These are phyloP conservation scores for Neurospora cerealis DNA, from an alignment of 495 filamentous ascomycete genomes.

Conservation along the genomic window DNA sequence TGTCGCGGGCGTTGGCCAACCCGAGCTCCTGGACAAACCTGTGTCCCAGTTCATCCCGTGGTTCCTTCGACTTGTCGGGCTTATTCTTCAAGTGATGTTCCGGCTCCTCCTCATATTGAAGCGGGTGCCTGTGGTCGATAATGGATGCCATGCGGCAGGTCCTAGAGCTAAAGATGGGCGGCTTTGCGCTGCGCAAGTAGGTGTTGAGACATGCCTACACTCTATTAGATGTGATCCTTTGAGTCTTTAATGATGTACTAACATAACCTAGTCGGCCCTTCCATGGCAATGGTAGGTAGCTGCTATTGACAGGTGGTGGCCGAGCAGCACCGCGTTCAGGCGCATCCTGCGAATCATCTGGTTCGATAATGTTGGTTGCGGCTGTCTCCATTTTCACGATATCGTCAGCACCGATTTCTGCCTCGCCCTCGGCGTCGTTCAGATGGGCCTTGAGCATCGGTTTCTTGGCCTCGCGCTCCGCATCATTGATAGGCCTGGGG, in stretches of 20 bases:
- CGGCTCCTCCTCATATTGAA: constrained; percentile 62
- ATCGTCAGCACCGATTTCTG: not conserved
- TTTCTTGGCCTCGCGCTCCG: not conserved
- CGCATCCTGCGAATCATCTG: constrained; percentile 25
- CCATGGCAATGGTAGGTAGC: constrained; percentile 83
- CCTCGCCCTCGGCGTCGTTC: not conserved
- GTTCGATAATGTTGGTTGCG: not conserved
- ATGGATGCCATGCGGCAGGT: constrained; percentile 90
- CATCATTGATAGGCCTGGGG: not conserved
- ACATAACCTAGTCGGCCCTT: constrained; percentile 89
- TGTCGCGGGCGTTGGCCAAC: constrained; percentile 72
- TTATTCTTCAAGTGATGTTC: constrained; percentile 74
- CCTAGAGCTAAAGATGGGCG: constrained; percentile 81
- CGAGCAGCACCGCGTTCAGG: constrained; percentile 41
- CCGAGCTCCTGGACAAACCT: constrained; percentile 68
- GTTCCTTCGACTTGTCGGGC: constrained; percentile 59
- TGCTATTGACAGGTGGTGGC: constrained; percentile 73
- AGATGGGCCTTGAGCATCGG: not conserved
- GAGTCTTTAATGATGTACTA: constrained; percentile 21
- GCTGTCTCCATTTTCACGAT: not conserved
- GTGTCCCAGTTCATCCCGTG: constrained; percentile 50
- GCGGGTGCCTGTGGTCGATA: constrained; percentile 75
- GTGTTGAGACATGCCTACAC: constrained; percentile 79
- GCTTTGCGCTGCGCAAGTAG: constrained; percentile 77
- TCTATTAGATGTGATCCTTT: not conserved